Evolutionary conservation across 2,329 filamentous ascomycete genomes (phyloP).

Genomic region (Dactylonectria estremocensis): DNA sequence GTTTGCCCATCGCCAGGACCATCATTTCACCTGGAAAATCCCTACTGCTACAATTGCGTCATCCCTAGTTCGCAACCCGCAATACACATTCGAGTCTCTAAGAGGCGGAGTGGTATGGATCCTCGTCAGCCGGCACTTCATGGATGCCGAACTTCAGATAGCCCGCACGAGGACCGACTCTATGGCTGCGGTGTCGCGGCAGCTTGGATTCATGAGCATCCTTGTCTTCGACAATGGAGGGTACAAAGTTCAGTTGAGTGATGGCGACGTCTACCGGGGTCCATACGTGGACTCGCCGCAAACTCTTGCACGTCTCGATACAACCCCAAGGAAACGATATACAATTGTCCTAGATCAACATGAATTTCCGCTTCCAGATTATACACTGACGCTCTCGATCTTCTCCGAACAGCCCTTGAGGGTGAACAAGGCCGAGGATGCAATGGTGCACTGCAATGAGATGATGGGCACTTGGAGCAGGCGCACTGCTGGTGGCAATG

Average conservation of each 20-base stretch:
- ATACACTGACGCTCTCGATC: slow-evolving; percentile 90
- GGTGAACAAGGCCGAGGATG: slow-evolving; percentile 73
- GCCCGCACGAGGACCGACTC: slow-evolving; percentile 61
- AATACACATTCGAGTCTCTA: slow-evolving; percentile 78
- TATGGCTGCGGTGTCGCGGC: slow-evolving; percentile 63
- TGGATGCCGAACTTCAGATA: slow-evolving; percentile 74
- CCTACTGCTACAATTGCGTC: slow-evolving; percentile 65
- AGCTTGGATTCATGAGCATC: slow-evolving; percentile 88
- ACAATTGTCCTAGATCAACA: slow-evolving; percentile 83
- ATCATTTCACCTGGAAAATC: slow-evolving; percentile 89
- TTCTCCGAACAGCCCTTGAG: slow-evolving; percentile 78
- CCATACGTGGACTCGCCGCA: slow-evolving; percentile 97
- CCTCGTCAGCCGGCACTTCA: slow-evolving; percentile 88
- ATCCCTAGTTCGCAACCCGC: slow-evolving; percentile 77
- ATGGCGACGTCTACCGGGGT: slow-evolving; percentile 79
- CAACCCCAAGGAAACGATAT: slow-evolving; percentile 59
- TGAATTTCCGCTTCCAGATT: slow-evolving; percentile 78
- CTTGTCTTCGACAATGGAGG: slow-evolving; percentile 84
- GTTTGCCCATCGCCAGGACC: slow-evolving; percentile 86
- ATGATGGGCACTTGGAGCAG: slow-evolving; percentile 80
- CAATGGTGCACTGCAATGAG: slow-evolving; percentile 72
- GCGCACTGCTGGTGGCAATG: slow-evolving; percentile 87
- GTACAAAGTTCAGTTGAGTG: slow-evolving; percentile 80
- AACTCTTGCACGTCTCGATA: slow-evolving; percentile 80
- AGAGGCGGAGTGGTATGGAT: slow-evolving; percentile 82